Evolutionary conservation across 1,139 yeast species (phyloP).

Genomic region (Spathaspora sp.): DNA sequence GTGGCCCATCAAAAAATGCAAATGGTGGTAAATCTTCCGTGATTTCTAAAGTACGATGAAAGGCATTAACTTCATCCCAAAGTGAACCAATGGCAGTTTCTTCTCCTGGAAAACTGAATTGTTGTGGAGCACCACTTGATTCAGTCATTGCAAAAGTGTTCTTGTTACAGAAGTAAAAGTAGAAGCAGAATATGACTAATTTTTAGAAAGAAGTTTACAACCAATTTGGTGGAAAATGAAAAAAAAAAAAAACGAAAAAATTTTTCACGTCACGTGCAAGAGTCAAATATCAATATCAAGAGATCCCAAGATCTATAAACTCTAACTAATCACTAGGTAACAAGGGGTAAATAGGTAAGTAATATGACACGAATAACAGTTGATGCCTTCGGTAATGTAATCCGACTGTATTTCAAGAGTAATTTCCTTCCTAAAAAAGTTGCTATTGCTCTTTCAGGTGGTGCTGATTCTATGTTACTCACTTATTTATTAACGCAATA

Average conservation of each 20-base stretch:
- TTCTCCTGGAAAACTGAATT: slow-evolving; percentile 74
- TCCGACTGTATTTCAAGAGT: slow-evolving; percentile 14
- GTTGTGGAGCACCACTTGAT: slow-evolving; percentile 12
- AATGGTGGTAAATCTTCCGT: slow-evolving; percentile 85
- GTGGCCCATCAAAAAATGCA: slow-evolving; percentile 98
- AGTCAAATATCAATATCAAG: neutral
- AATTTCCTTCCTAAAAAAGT: slow-evolving; percentile 16
- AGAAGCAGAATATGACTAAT: neutral
- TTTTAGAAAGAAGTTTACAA: neutral
- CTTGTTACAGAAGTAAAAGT: no score
- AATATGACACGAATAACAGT: neutral
- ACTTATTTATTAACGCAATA: slow-evolving; percentile 44
- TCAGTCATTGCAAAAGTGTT: slow-evolving; percentile 35
- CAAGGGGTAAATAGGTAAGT: neutral
- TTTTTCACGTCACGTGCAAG: neutral
- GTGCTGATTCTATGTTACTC: slow-evolving; percentile 77
- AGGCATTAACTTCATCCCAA: slow-evolving; percentile 93
- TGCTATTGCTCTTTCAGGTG: slow-evolving; percentile 68
- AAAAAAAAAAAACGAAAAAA: neutral
- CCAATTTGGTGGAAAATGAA: neutral
- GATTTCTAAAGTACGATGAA: slow-evolving; percentile 79
- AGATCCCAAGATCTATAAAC: neutral
- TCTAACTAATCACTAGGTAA: neutral
- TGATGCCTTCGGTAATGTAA: neutral
- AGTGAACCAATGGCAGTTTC: slow-evolving; percentile 76